Percentiles rank a stretch among this genome's conserved stretches.
Evolutionary conservation across 1,284 basidiomycete genomes (phyloP).

Genomic region (Coniophora puteana): DNA sequence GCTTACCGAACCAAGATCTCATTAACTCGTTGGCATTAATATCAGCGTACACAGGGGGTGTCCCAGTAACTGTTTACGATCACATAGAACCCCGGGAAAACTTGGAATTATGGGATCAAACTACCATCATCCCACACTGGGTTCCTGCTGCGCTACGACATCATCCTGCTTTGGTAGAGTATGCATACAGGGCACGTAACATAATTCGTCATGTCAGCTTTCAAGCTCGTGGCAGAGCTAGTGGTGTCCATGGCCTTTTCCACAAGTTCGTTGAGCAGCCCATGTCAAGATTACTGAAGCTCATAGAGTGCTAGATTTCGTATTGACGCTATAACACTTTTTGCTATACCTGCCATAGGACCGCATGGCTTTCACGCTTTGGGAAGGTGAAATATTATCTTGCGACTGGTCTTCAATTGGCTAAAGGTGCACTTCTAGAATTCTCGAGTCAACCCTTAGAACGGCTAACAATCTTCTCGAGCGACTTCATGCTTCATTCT

Average conservation of each 20-base stretch:
- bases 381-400: conserved; percentile 57
- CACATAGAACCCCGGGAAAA: conserved; percentile 53
- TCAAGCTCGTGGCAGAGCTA: conserved; percentile 67
- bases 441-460: conserved; percentile 82
- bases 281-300: conserved; percentile 5
- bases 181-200: conserved; percentile 58
- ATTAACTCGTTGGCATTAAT: conserved; percentile 82
- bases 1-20: conserved; percentile 94
- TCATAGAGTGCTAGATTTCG: conserved; percentile 60
- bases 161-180: conserved; percentile 42
- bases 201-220: conserved; percentile 63
- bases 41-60: conserved; percentile 64
- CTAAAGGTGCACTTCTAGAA: conserved; percentile 36
- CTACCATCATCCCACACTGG: conserved; percentile 37
- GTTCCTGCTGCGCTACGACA: conserved; percentile 42
- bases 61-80: conserved; percentile 78
- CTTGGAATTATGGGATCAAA: conserved; percentile 26
- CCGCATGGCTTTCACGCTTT: conserved; percentile 95
- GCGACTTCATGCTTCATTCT: conserved; percentile 92
- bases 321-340: conserved; percentile 92
- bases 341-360: conserved; percentile 81
- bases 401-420: not conserved
- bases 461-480: conserved; percentile 92
- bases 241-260: conserved; percentile 76
- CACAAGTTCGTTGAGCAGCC: conserved; percentile 50